phyloP scores from a whole-genome alignment of 116 monocot genomes.

The Phalaenopsis hybrid region DNA sequence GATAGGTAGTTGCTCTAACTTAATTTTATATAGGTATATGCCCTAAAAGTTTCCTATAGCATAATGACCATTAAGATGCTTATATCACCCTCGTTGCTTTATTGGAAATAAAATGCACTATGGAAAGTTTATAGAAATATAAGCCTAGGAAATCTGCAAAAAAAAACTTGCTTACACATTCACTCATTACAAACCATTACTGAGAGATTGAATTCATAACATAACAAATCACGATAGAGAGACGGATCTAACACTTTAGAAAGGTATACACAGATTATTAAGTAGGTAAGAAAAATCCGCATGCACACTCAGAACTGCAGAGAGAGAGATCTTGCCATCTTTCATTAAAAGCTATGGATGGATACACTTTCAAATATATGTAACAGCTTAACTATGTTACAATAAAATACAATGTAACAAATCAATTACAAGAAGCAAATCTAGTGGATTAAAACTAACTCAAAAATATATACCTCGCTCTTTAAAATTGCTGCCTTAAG shows the following conservation, averaged over 20 bases:
- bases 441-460: not conserved
- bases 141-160: not conserved
- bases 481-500: constrained; percentile 46
- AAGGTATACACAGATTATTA: not conserved
- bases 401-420: not conserved
- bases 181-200: too few relatives aligned
- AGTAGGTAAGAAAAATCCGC: not conserved
- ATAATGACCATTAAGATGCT: not conserved
- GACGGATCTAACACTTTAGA: not conserved
- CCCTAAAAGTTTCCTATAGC: not conserved
- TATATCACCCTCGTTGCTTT: not conserved
- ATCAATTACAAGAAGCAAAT: not conserved
- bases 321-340: not conserved
- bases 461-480: constrained; percentile 49
- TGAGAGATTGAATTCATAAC: not conserved
- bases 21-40: not conserved
- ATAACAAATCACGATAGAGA: not conserved
- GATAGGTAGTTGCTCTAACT: constrained; percentile 1
- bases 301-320: not conserved
- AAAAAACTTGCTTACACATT: not conserved
- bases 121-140: not conserved
- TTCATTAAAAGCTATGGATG: not conserved
- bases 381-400: not conserved
- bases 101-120: not conserved
- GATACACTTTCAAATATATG: not conserved